Percentiles rank a stretch among this genome's conserved stretches.
phyloP scores from a whole-genome alignment of 176 grass and related monocot genomes.

The Bolboschoenus planiculmis region DNA sequence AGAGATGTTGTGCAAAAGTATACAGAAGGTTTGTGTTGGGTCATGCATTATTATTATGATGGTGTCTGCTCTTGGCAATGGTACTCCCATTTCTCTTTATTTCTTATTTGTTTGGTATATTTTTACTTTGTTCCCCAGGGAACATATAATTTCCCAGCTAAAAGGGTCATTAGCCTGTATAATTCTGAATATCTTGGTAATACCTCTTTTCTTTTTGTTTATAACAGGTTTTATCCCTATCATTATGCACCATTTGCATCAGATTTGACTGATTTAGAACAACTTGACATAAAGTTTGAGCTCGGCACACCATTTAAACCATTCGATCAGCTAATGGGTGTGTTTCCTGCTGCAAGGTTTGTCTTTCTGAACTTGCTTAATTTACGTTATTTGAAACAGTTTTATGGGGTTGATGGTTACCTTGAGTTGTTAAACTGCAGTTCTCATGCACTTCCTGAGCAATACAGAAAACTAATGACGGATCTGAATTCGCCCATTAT shows the following conservation, averaged over 20 bases:
- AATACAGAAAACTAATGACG: constrained; percentile 70
- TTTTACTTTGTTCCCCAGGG: background rate
- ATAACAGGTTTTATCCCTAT: constrained; percentile 93
- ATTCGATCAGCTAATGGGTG: constrained; percentile 98
- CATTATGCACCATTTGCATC: constrained; percentile 99
- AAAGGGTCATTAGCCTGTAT: background rate
- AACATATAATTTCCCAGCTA: background rate
- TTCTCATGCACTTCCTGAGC: constrained; percentile 77
- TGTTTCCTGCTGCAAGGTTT: constrained; percentile 98
- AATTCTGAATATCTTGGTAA: background rate
- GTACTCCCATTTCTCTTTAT: constrained; percentile 29
- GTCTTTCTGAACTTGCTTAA: background rate
- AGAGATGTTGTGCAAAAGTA: constrained; percentile 88
- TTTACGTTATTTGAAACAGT: background rate
- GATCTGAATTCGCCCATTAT: constrained; percentile 81
- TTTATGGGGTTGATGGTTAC: constrained; percentile 12
- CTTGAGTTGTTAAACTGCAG: constrained; percentile 33
- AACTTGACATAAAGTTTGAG: constrained; percentile 61
- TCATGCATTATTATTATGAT: constrained; percentile 98
- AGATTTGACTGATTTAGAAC: constrained; percentile 63
- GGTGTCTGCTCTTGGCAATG: constrained; percentile 98
- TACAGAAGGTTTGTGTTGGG: constrained; percentile 94
- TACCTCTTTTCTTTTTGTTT: constrained; percentile 2
- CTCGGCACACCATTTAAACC: constrained; percentile 90
- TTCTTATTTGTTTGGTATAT: constrained; percentile 11